Evolutionary conservation across 2,329 filamentous ascomycete species (phyloP).

Genomic region (Penicillium sp.): DNA sequence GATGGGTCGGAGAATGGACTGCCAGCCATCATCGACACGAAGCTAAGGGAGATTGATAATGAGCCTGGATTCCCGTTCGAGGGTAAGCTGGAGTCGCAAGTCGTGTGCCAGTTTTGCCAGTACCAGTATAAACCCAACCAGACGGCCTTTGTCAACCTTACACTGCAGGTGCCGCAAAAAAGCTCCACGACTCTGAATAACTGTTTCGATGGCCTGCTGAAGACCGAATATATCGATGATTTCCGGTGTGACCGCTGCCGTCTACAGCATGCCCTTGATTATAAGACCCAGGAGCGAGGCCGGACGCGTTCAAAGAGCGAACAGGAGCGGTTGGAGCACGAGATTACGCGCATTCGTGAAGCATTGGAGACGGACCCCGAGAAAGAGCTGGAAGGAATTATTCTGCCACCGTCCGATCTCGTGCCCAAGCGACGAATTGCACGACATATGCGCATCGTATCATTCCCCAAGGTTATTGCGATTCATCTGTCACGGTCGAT

Average conservation of each 20-base stretch:
- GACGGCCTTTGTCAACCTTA: constrained; percentile 86
- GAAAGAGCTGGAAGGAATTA: constrained; percentile 64
- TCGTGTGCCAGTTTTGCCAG: constrained; percentile 83
- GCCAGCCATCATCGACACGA: constrained; percentile 36
- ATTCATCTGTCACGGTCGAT: constrained; percentile 92
- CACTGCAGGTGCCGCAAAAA: constrained; percentile 81
- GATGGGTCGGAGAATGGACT: constrained; percentile 32
- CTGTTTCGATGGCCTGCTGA: constrained; percentile 91
- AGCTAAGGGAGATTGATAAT: constrained; percentile 37
- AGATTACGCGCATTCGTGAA: constrained; percentile 61
- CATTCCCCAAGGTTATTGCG: constrained; percentile 83
- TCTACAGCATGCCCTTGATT: constrained; percentile 69
- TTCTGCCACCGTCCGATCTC: constrained; percentile 66
- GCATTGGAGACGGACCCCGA: constrained; percentile 81
- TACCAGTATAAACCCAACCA: constrained; percentile 81
- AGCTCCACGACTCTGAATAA: constrained; percentile 73
- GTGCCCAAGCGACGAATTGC: constrained; percentile 81
- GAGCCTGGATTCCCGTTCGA: constrained; percentile 76
- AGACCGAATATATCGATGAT: constrained; percentile 93
- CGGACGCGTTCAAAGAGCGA: constrained; percentile 53
- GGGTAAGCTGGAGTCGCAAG: constrained; percentile 87
- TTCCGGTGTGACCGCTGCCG: constrained; percentile 94
- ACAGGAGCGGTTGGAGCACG: constrained; percentile 50
- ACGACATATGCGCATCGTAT: constrained; percentile 78
- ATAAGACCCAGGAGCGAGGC: constrained; percentile 57